Percentiles rank a stretch among this genome's conserved stretches.
Conservation (phyloP, 164 flowering plant species). For the Chimonanthus salicifolius region DNA sequence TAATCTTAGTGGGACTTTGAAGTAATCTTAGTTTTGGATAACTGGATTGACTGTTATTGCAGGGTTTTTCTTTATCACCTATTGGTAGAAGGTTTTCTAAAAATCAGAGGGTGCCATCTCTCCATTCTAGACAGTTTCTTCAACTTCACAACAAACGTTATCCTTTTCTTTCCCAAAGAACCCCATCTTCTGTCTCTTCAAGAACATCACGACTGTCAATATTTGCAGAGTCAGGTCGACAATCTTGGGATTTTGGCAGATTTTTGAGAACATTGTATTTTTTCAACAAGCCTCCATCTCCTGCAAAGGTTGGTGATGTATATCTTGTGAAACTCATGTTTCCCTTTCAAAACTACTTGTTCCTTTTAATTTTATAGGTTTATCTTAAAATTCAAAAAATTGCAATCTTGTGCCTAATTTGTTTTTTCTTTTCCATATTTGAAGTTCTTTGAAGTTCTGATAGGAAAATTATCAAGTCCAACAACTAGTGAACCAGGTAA, state of each 20-base stretch:
- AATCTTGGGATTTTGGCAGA: constrained; percentile 89
- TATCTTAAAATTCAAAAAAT: not conserved
- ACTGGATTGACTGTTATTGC: constrained; percentile 18
- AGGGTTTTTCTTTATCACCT: constrained; percentile 37
- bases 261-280: constrained; percentile 76
- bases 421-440: constrained; percentile 12
- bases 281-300: constrained; percentile 89
- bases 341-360: not conserved
- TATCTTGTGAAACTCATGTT: constrained; percentile 4
- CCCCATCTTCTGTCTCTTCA: constrained; percentile 11
- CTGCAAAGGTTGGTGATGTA: constrained; percentile 57
- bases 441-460: constrained; percentile 70
- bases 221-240: constrained; percentile 45
- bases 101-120: constrained; percentile 24
- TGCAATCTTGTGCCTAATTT: constrained; percentile 17
- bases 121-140: constrained; percentile 54
- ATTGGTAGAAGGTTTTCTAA: constrained; percentile 24
- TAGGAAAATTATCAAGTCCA: constrained; percentile 52
- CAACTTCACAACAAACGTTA: constrained; percentile 36
- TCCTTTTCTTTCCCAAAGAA: constrained; percentile 15
- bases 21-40: not conserved
- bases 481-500: constrained; percentile 44
- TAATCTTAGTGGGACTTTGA: not conserved
- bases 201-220: constrained; percentile 31
- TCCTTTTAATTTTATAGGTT: not conserved